Evolutionary conservation across 1,139 yeast genomes (phyloP).

Genomic region (Lodderomyces orthopsilosis): DNA sequence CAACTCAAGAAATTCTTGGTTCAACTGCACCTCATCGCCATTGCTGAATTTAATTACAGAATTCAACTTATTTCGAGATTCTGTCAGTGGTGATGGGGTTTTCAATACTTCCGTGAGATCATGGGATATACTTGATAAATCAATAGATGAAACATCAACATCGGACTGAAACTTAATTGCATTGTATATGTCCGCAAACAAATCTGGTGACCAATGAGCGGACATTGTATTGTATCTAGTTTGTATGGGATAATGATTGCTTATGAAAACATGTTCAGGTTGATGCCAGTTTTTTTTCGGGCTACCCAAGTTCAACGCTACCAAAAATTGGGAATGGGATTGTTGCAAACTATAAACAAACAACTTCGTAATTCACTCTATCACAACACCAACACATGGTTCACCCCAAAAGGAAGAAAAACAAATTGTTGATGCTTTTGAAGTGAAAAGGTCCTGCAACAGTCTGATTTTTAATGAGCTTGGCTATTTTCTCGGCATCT

Average conservation of each 20-base stretch:
- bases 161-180: constrained; percentile 28
- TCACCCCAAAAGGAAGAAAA: no score
- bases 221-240: constrained; percentile 2
- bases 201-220: constrained; percentile 34
- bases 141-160: constrained; percentile 23
- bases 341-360: constrained; percentile 1
- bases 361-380: no score
- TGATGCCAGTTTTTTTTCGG: neutral
- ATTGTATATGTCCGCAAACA: constrained; percentile 36
- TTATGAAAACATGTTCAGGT: neutral
- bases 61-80: constrained; percentile 49
- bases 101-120: constrained; percentile 52
- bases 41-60: constrained; percentile 44
- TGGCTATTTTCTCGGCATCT: no score
- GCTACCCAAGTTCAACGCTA: neutral
- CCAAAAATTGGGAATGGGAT: neutral
- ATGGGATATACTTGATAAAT: constrained; percentile 25
- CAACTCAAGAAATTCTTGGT: constrained; percentile 52
- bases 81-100: constrained; percentile 52
- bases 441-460: neutral
- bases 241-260: neutral
- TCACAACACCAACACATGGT: no score
- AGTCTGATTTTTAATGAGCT: no score
- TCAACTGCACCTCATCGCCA: constrained; percentile 66
- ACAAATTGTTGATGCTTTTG: neutral